Evolutionary conservation across 192 early-diverging fungal species (phyloP).

Genomic region (Mortierella antarctica): DNA sequence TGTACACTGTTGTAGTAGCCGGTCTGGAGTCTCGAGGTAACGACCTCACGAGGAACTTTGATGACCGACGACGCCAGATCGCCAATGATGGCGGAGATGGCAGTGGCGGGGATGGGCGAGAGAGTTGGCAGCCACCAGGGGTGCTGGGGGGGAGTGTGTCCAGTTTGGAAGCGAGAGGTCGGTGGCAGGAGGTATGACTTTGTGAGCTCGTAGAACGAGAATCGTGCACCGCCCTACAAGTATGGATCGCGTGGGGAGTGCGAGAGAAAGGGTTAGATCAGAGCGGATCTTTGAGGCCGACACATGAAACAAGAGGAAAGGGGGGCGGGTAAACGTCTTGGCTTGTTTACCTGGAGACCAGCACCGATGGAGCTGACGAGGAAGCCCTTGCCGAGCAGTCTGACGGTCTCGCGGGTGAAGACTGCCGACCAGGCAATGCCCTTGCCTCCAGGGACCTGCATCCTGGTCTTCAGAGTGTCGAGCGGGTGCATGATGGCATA

Average conservation of each 20-base stretch:
- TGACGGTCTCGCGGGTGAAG: slow-evolving; percentile 61
- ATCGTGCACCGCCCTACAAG: slow-evolving; percentile 71
- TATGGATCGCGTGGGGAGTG: background rate
- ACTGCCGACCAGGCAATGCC: slow-evolving; percentile 55
- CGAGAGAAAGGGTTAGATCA: background rate
- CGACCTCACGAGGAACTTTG: slow-evolving; percentile 82
- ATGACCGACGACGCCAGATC: slow-evolving; percentile 78
- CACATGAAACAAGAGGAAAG: background rate
- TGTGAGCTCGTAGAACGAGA: slow-evolving; percentile 76
- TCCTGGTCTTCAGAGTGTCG: slow-evolving; percentile 78
- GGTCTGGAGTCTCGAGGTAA: slow-evolving; percentile 78
- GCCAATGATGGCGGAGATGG: slow-evolving; percentile 76
- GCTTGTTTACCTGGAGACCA: slow-evolving; percentile 67
- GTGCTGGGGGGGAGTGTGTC: slow-evolving; percentile 38
- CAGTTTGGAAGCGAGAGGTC: slow-evolving; percentile 48
- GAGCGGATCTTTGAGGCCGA: background rate
- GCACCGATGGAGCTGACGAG: slow-evolving; percentile 74
- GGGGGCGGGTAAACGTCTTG: background rate
- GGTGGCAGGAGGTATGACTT: slow-evolving; percentile 65
- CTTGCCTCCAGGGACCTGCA: slow-evolving; percentile 67
- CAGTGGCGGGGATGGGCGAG: slow-evolving; percentile 69
- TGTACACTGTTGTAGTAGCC: slow-evolving; percentile 56
- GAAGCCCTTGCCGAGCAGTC: slow-evolving; percentile 71
- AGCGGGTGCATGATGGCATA: slow-evolving; percentile 83
- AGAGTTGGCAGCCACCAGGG: slow-evolving; percentile 54